Evolutionary conservation across 805 yeast species (phyloP).

Genomic region (Lipomyces spencermartinsiae): DNA sequence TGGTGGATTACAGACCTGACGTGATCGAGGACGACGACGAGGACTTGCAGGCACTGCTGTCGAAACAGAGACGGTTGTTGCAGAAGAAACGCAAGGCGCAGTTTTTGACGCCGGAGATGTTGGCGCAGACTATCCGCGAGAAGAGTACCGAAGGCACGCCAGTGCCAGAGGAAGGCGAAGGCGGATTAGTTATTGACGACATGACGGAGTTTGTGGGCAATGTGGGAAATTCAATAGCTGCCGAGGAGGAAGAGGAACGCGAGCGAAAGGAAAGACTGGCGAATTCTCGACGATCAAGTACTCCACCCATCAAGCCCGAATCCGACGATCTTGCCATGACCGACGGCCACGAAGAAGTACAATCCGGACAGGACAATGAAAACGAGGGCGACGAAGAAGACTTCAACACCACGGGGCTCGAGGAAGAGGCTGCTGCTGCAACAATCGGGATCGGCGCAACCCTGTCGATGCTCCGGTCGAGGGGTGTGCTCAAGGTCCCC

Average conservation of each 20-base stretch:
- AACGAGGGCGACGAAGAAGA: slow-evolving; percentile 30
- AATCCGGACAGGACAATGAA: background rate
- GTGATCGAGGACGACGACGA: slow-evolving; percentile 47
- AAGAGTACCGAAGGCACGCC: slow-evolving; percentile 42
- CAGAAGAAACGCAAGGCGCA: slow-evolving; percentile 42
- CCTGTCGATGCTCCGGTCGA: slow-evolving; percentile 45
- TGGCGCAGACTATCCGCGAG: slow-evolving; percentile 42
- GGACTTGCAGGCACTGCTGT: slow-evolving; percentile 47
- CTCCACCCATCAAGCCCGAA: background rate
- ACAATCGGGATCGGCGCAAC: slow-evolving; percentile 50
- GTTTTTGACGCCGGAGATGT: slow-evolving; percentile 39
- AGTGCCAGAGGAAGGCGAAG: slow-evolving; percentile 39
- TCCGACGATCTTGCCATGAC: slow-evolving; percentile 1
- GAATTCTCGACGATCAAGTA: slow-evolving; percentile 2
- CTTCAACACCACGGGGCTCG: slow-evolving; percentile 25
- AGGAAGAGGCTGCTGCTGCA: slow-evolving; percentile 39
- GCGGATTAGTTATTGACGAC: slow-evolving; percentile 51
- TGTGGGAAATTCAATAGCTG: slow-evolving; percentile 30
- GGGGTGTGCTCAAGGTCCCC: slow-evolving; percentile 43
- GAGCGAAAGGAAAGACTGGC: slow-evolving; percentile 16
- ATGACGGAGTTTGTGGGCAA: slow-evolving; percentile 48
- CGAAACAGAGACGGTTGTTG: slow-evolving; percentile 43
- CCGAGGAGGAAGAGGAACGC: slow-evolving; percentile 26
- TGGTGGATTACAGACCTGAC: slow-evolving; percentile 42
- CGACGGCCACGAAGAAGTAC: slow-evolving; percentile 8